Percentiles rank a stretch among this genome's conserved stretches.
Conservation (phyloP, 495 filamentous ascomycete species). For the Amniculicola lignicola region DNA sequence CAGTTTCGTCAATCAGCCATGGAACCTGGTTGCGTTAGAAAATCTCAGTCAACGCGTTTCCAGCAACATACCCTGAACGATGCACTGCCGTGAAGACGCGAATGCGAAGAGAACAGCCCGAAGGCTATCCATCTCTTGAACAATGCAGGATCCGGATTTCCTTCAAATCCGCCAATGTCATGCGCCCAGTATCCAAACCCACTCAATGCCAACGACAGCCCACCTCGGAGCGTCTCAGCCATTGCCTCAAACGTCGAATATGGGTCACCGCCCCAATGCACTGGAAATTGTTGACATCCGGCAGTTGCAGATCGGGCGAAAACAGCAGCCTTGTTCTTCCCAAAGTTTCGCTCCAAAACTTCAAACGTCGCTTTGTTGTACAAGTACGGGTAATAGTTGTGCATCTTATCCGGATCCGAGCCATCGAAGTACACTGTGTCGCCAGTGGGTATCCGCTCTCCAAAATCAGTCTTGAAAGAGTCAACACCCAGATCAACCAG, state of each 20-base stretch:
- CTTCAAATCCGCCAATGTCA: constrained; percentile 70
- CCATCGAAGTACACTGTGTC: constrained; percentile 51
- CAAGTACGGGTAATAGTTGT: constrained; percentile 67
- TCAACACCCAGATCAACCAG: constrained; percentile 65
- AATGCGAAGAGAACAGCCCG: constrained; percentile 62
- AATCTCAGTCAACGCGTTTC: too few species aligned
- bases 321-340: constrained; percentile 56
- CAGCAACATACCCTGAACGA: constrained; percentile 53
- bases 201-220: constrained; percentile 58
- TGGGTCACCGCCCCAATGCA: constrained; percentile 65
- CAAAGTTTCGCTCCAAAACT: constrained; percentile 54
- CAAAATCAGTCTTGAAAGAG: constrained; percentile 69
- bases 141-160: constrained; percentile 59
- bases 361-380: constrained; percentile 66
- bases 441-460: constrained; percentile 60
- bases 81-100: constrained; percentile 60
- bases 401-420: constrained; percentile 60
- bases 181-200: constrained; percentile 66
- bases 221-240: constrained; percentile 68
- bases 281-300: constrained; percentile 62
- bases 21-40: constrained; percentile 47
- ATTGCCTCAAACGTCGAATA: constrained; percentile 68
- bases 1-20: constrained; percentile 58
- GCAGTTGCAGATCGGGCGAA: constrained; percentile 64
- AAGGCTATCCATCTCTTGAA: constrained; percentile 74